Evolutionary conservation across 768 basidiomycete genomes (phyloP), one percentile per base, ranked within the genome.

Genomic region (Crucibulum laeve): DNA sequence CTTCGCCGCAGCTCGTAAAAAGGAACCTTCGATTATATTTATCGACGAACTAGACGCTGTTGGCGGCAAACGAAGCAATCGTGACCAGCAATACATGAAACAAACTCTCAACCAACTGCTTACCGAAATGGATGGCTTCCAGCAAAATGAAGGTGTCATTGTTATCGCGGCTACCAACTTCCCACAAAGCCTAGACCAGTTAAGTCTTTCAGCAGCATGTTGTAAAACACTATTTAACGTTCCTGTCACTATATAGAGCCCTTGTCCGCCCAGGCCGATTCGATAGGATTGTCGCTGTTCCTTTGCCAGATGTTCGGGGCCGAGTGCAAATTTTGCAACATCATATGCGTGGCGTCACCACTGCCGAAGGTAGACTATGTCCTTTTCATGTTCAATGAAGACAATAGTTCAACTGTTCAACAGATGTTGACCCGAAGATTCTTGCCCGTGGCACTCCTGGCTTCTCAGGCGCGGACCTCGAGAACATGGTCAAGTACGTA

Each of bases 161-260:
- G 88, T 97, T 48, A 91, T 97, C 45, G 94, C 89, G 24, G 91
- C 87, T n/a, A 99, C 96, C 40, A 99, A 99, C 64, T 96, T 98
- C 63, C 95, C 95, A 1, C 82, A 97, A 57, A 85, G 85, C 42
- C 71, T 99, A 48, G 96, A 99, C 61, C 83, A 80, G 89, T 91
- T 49, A 59, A 84, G 32, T 23, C 44, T 23, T 32, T 41, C 10
- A 47, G n/a, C n/a, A n/a, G n/a, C n/a, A n/a, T n/a, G n/a, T n/a
- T n/a, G n/a, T n/a, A n/a, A n/a, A 40, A 14, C 30, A 30, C 51
- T 34, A 23, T 10, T 25, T 35, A 25, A 35, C 44, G 40, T 25
- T 44, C 36, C 42, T 42, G 42, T 25, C 38, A 25, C 40, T 45
- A 44, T 50, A 42, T 51, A 94, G 91, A 50, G 96, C 96, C 11